Conservation (phyloP, 208 protist genomes). For the Crithidia fasciculata region DNA sequence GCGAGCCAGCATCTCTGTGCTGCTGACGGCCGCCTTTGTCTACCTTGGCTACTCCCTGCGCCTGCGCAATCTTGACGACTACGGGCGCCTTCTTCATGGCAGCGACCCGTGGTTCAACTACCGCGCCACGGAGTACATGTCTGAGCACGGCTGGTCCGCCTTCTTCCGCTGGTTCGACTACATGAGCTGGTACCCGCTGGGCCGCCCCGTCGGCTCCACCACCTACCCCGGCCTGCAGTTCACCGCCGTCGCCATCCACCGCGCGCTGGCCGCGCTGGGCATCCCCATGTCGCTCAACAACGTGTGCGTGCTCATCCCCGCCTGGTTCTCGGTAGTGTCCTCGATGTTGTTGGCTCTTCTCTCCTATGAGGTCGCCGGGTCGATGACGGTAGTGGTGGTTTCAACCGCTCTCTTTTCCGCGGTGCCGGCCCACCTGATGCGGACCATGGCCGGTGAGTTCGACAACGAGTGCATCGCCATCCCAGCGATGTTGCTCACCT, state of each 20-base stretch:
- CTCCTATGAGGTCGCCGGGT: slow-evolving; percentile 73
- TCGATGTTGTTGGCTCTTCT: slow-evolving; percentile 90
- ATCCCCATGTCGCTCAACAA: slow-evolving; percentile 92
- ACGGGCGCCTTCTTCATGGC: slow-evolving; percentile 91
- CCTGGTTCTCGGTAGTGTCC: slow-evolving; percentile 91
- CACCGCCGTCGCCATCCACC: slow-evolving; percentile 94
- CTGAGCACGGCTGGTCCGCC: slow-evolving; percentile 93
- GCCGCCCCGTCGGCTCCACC: slow-evolving; percentile 97
- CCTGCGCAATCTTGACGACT: slow-evolving; percentile 57
- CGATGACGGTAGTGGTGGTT: slow-evolving; percentile 82
- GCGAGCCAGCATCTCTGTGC: not conserved
- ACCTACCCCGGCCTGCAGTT: slow-evolving; percentile 98
- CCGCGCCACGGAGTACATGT: slow-evolving; percentile 91
- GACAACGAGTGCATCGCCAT: slow-evolving; percentile 99
- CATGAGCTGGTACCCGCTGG: slow-evolving; percentile 97
- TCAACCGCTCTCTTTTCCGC: slow-evolving; percentile 77
- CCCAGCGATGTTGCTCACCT: slow-evolving; percentile 95
- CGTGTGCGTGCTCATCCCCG: slow-evolving; percentile 96
- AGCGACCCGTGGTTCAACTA: slow-evolving; percentile 96
- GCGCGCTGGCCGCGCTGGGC: slow-evolving; percentile 77
- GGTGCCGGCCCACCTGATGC: slow-evolving; percentile 93
- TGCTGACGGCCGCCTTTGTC: no score
- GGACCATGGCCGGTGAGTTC: slow-evolving; percentile 98
- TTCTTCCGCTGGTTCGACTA: slow-evolving; percentile 99
- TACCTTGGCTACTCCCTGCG: slow-evolving; percentile 67